Evolutionary conservation across 257 asterid genomes (phyloP), one percentile per base, ranked within the genome.

Genomic region (Cruciata laevipes): DNA sequence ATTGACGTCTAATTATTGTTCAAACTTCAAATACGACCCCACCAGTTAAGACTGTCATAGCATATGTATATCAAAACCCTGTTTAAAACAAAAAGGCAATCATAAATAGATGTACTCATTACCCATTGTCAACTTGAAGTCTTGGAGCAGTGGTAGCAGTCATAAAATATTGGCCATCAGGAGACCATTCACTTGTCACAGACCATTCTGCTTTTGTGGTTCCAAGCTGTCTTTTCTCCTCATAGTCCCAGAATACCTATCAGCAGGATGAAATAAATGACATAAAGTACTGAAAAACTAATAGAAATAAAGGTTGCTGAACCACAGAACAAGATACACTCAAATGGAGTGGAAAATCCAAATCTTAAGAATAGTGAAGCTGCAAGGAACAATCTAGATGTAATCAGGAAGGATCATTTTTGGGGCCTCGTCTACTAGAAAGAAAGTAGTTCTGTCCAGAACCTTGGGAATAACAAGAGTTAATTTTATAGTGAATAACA

Each of bases 91-190:
- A 18, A 66, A 16, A 49, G 51, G 37, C 11, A 16, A 30, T 33
- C 51, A 21, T 31, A 6, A 18, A 58, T 47, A 13, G 42, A 25
- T 47, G 17, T 21, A 72, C 63, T 70, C 83, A 69, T 47, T 93
- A 93, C 99, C 95, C 99, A 69, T 93, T 93, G 83, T 93, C 99
- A 55, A 93, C 96, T 87, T 93, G 99, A 74, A 87, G 87, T 55
- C 99, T 82, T n/a, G 99, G 99, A 75, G 99, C 97, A 70, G 99
- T 93, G 55, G 99, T 90, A 69, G 97, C 96, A 67, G 97, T 88
- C 97, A 93, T 79, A 77, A 93, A 93, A 71, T 84, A 93, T 32
- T 53, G 87, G n/a, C 99, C 99, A 71, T 89, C 96, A 13, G 99
- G 95, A 59, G 99, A 93, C 99, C 99, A 93, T 79, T 93, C 99